These are phyloP conservation scores for Parasarocladium wereldwijsianum DNA, from an alignment of 2,329 filamentous ascomycete genomes.

Conservation along the genomic window DNA sequence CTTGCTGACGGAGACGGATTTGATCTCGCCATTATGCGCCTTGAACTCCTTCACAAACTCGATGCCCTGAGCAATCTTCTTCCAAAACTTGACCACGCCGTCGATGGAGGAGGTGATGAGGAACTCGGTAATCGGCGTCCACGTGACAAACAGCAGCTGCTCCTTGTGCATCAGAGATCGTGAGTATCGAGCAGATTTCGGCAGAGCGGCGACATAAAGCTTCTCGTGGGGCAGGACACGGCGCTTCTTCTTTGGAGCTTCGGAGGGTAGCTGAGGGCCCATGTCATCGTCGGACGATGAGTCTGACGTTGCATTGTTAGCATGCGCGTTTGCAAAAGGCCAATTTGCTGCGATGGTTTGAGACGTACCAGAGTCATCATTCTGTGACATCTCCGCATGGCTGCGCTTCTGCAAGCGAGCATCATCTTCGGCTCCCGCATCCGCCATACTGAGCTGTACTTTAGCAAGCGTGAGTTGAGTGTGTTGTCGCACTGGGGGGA, in stretches of 20 bases:
- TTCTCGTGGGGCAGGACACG: constrained; percentile 87
- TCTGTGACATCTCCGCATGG: constrained; percentile 37
- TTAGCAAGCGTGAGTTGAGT: no score
- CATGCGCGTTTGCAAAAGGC: not conserved
- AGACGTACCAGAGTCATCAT: constrained; percentile 25
- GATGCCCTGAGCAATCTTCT: constrained; percentile 77
- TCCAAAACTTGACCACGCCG: constrained; percentile 99
- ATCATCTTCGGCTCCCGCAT: constrained; percentile 16
- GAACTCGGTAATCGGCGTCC: constrained; percentile 87
- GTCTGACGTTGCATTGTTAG: constrained; percentile 20
- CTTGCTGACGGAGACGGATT: constrained; percentile 67
- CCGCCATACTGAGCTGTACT: constrained; percentile 14
- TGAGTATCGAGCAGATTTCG: constrained; percentile 68
- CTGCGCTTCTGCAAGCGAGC: constrained; percentile 29
- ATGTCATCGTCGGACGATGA: constrained; percentile 83
- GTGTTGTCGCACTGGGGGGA: no score
- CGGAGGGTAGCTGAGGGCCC: constrained; percentile 76
- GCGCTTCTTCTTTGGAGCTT: constrained; percentile 68
- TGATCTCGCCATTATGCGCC: constrained; percentile 76
- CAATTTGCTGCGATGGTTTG: not conserved
- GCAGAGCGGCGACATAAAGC: constrained; percentile 82
- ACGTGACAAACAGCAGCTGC: constrained; percentile 72
- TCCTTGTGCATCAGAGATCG: constrained; percentile 99
- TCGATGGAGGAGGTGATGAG: constrained; percentile 87
- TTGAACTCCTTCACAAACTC: constrained; percentile 98